Evolutionary conservation across 176 grass and related monocot genomes (phyloP).

Genomic region (Tuctoria greenei): DNA sequence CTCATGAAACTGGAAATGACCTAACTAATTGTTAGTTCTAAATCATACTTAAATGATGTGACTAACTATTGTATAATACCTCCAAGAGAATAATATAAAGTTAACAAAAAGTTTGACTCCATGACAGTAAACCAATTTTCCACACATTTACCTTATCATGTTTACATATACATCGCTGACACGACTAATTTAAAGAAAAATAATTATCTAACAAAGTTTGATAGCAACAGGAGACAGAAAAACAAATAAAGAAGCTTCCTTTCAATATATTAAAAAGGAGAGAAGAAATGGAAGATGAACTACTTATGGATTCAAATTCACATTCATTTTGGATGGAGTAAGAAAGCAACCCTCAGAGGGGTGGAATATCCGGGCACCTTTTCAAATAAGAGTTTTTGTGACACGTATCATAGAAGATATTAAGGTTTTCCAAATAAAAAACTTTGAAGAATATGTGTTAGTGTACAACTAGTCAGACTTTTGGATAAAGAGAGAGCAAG

Average conservation of each 20-base stretch:
- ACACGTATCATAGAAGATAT: conserved; percentile 9
- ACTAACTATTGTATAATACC: conserved; percentile 2
- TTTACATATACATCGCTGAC: not conserved
- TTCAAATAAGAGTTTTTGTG: not conserved
- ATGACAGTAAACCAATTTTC: not conserved
- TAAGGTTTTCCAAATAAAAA: not conserved
- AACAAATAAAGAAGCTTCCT: not conserved
- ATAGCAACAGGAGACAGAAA: not conserved
- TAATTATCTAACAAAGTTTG: not conserved
- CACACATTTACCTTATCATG: not conserved
- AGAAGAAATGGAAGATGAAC: not conserved
- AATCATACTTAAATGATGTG: not conserved
- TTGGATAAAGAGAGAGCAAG: conserved; percentile 23
- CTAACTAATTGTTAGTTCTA: not conserved
- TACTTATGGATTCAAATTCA: not conserved
- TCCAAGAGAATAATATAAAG: conserved; percentile 27
- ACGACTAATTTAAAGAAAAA: conserved; percentile 25
- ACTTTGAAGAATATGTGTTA: not conserved
- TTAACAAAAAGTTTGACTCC: conserved; percentile 15
- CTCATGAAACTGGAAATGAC: not conserved
- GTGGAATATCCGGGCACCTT: not conserved
- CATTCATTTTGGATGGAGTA: conserved; percentile 5
- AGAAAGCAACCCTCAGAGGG: not conserved
- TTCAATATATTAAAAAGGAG: not conserved
- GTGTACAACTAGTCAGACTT: conserved; percentile 32